Evolutionary conservation across 768 basidiomycete species (phyloP), one percentile per base, ranked within the genome.

Genomic region (Lactarius sanguifluus): DNA sequence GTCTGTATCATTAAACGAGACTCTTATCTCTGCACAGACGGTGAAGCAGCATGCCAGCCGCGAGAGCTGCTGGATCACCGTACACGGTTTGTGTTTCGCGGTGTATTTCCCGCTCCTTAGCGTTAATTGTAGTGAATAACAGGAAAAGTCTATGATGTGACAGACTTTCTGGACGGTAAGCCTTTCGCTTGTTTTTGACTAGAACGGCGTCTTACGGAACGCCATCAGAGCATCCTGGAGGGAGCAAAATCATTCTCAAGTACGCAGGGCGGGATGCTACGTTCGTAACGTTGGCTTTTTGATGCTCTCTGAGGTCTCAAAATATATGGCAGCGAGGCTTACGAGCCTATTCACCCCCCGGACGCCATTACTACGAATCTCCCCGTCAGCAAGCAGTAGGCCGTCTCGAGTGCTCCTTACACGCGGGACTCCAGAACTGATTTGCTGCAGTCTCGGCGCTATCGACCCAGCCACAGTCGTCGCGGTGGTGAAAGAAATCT

Each of bases 261-360:
- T 83, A 84, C 65, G 85, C 83, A 0, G 85, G 85, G 20, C 82
- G 79, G 73, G 85, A 84, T 69, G 82, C 81, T 41, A 78, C 77
- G 75, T 76, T 52, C 59, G 75, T 23, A 20, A 3, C 28, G 9
- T 28, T 20, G 5, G 16, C 1, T 2, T 4, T 12, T 16, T 5
- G 16, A 7, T 12, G 9, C 36, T 18, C 38, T 12, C 9, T 3
- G 2, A 30, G 50, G 28, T 43, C 55, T 54, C 57, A 10, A n/a
- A 20, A 18, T 7, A 2, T 16, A 16, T 6, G 56, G 25, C 55
- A 77, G 75, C 12, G 73, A 72, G 68, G 92, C 90, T 76, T 94
- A 94, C 69, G 93, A 93, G 30, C 90, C 91, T 1, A 92, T 97
- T 59, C 95, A 96, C 73, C 94, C 95, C 3, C 93, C 85, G 45